phyloP scores from a whole-genome alignment of 495 filamentous ascomycete genomes.

The Zalerion maritima region DNA sequence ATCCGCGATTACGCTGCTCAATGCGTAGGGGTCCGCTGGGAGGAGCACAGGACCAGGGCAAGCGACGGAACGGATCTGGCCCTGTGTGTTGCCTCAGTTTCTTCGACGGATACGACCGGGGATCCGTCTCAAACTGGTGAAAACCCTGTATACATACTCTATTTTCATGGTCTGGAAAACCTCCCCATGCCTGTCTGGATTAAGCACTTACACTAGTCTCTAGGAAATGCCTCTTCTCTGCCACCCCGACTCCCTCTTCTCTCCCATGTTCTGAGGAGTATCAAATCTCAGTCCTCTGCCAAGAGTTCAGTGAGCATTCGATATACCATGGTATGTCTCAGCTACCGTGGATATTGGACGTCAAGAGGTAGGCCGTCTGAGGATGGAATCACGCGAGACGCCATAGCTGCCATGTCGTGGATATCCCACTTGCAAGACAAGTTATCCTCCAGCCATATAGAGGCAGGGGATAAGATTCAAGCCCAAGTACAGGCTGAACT shows the following conservation, averaged over 20 bases:
- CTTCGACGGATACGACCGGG: neutral
- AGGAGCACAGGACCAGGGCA: conserved; percentile 35
- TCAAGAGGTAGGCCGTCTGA: conserved; percentile 55
- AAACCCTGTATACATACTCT: conserved; percentile 33
- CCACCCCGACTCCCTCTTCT: conserved; percentile 57
- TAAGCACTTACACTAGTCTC: conserved; percentile 6
- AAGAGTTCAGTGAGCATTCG: conserved; percentile 8
- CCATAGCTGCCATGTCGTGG: conserved; percentile 44
- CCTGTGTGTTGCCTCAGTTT: conserved; percentile 35
- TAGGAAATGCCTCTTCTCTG: conserved; percentile 50
- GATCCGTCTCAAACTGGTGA: neutral
- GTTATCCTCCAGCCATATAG: conserved; percentile 10
- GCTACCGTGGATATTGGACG: conserved; percentile 70
- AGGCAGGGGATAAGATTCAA: conserved; percentile 8
- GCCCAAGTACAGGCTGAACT: conserved; percentile 8
- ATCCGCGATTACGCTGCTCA: conserved; percentile 44
- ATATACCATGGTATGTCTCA: conserved; percentile 49
- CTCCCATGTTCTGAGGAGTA: conserved; percentile 36
- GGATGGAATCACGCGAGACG: conserved; percentile 48
- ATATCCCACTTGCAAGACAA: conserved; percentile 26
- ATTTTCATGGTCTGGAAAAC: conserved; percentile 38
- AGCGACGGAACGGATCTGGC: conserved; percentile 47
- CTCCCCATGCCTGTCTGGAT: conserved; percentile 5
- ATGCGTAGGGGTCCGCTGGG: conserved; percentile 49
- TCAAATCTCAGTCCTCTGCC: conserved; percentile 18